Evolutionary conservation across 2,329 filamentous ascomycete genomes (phyloP).

Genomic region (Tolypocladium nubicola): DNA sequence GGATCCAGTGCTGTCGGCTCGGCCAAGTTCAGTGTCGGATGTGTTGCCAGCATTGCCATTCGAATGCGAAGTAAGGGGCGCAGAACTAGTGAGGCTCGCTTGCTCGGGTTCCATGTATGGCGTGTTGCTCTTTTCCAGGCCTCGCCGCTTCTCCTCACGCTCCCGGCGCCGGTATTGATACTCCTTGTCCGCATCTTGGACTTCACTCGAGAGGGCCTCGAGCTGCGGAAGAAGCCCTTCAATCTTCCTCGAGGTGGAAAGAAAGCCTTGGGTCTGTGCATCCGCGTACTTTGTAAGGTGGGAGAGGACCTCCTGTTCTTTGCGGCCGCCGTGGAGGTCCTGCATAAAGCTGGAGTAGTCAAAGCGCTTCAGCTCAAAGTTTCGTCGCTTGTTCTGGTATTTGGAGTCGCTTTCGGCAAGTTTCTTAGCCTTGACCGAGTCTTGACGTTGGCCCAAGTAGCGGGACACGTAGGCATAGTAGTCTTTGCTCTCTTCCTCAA

Average conservation of each 20-base stretch:
- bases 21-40: constrained; percentile 59
- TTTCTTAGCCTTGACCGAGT: constrained; percentile 96
- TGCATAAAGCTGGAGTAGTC: constrained; percentile 99
- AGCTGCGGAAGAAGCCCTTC: constrained; percentile 80
- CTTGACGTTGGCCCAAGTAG: constrained; percentile 92
- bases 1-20: constrained; percentile 65
- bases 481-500: constrained; percentile 97
- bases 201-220: constrained; percentile 77
- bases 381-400: constrained; percentile 85
- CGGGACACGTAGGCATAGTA: constrained; percentile 93
- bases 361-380: constrained; percentile 94
- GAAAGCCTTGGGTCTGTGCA: constrained; percentile 73
- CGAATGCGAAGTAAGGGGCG: constrained; percentile 16
- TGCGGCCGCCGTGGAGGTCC: constrained; percentile 95
- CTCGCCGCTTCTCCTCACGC: constrained; percentile 83
- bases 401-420: constrained; percentile 90
- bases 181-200: constrained; percentile 90
- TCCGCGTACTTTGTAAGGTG: constrained; percentile 92
- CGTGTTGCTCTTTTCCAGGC: constrained; percentile 78
- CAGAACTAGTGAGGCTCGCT: constrained; percentile 28
- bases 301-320: constrained; percentile 93
- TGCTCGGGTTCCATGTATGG: constrained; percentile 61
- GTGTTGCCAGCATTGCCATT: constrained; percentile 38
- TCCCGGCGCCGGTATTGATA: constrained; percentile 94
- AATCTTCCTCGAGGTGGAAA: constrained; percentile 76